Base-by-base conservation (phyloP, 306 rosid genomes). In the Quercus wislizeni region DNA sequence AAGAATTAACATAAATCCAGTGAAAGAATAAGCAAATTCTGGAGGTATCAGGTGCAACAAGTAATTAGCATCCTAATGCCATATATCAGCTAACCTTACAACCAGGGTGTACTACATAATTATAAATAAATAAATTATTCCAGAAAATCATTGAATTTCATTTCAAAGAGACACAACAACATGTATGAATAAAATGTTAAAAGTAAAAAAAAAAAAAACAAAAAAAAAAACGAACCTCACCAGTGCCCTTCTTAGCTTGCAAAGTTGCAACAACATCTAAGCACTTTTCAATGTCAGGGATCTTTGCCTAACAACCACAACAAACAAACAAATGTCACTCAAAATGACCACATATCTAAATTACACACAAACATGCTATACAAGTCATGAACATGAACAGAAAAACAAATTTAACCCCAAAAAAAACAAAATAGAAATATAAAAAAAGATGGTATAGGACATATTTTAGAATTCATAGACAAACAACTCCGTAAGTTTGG, bases 201-300 rank as follows among this genome's bases (percentile, higher is more conserved):
- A 38, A 8, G 30, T 21, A 76, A 71, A 74, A 38, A 38, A 6
- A 35, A 35, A 33, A 1, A 35, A 35, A 35, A 5, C 0, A 38
- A 1, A 7, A 8, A 7, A 7, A 1, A 76, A 80, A 54, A 95
- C 98, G 84, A 90, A 95, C 99, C 99, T 93, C 97, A 88, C 98
- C 96, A 30, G 99, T 83, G 74, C 90, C 96, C 94, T 93, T 91
- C 94, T 91, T 91, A 85, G 94, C 93, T 82, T 90, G 91, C 84
- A 91, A 86, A 31, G 94, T 83, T 61, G 94, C 93, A 83, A 92
- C 95, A 71, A 93, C 86, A 7, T 91, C 98, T 80, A 91, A 84
- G 88, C 98, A 95, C 86, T 96, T 96, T 71, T 86, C 92, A 73
- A 95, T 95, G 87, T 95, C 99, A 23, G 99, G 98, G 54, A 96